Evolutionary conservation across 495 filamentous ascomycete genomes (phyloP), one percentile per base, ranked within the genome.

Genomic region (Durotheca rogersii): DNA sequence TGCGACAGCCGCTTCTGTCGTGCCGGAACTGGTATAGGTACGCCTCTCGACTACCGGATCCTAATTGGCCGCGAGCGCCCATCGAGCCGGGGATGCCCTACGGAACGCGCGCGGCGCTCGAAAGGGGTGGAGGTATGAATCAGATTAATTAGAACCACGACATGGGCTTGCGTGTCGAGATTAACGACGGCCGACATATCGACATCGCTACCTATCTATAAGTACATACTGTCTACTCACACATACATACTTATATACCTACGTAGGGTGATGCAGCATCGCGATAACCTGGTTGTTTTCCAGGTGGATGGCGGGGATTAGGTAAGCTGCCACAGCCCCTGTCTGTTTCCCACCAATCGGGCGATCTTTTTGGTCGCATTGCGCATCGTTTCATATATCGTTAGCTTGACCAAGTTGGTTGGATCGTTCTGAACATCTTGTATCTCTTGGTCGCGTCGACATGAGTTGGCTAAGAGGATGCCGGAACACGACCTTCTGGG

Each of bases 311-410:
- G n/a, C n/a, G n/a, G n/a, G n/a, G n/a, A n/a, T n/a, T n/a, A n/a
- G n/a, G n/a, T n/a, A n/a, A n/a, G n/a, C n/a, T n/a, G n/a, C n/a
- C n/a, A n/a, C n/a, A n/a, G n/a, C n/a, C n/a, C n/a, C n/a, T n/a
- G n/a, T n/a, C n/a, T n/a, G n/a, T n/a, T n/a, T n/a, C n/a, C n/a
- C n/a, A n/a, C n/a, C n/a, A n/a, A n/a, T n/a, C n/a, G n/a, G n/a
- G n/a, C n/a, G n/a, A n/a, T n/a, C n/a, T n/a, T 56, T 50, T 56
- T 45, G 53, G 36, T 56, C 42, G 46, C 42, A 41, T 45, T 47
- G 51, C 37, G 23, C n/a, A 18, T 31, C 14, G 54, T 58, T 48
- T 58, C 54, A 52, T 44, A 39, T 43, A 3, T 16, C 29, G 30
- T 23, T 44, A 16, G 25, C 30, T 35, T 5, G 38, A 35, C 23